These are phyloP conservation scores for Russula dissimulans DNA, from an alignment of 768 basidiomycete species.

Conservation along the genomic window DNA sequence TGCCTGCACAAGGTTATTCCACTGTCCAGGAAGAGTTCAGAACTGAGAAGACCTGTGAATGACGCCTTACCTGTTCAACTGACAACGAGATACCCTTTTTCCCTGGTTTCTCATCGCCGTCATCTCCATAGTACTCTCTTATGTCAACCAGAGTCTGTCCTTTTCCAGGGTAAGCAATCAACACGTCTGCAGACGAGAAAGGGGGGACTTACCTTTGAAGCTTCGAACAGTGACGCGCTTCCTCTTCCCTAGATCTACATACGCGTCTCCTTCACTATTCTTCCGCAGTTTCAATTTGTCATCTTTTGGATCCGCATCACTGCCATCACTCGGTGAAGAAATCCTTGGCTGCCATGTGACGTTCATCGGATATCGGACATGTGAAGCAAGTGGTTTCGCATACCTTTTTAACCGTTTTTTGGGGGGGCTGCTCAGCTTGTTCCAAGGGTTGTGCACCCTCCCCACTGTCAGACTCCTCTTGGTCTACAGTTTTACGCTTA, in stretches of 20 bases:
- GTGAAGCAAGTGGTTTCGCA: neutral
- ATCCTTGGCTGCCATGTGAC: constrained; percentile 4
- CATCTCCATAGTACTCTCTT: constrained; percentile 56
- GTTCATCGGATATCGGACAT: neutral
- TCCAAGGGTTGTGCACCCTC: neutral
- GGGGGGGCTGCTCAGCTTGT: neutral
- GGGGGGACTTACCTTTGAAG: constrained; percentile 34
- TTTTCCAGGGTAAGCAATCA: constrained; percentile 20
- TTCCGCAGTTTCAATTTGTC: neutral
- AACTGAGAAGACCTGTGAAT: neutral
- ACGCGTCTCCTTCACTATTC: constrained; percentile 38
- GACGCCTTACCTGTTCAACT: constrained; percentile 47
- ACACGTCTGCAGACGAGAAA: constrained; percentile 23
- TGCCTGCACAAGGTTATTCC: constrained; percentile 11
- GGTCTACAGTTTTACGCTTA: constrained; percentile 1
- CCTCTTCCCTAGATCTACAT: constrained; percentile 63
- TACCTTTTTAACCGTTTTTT: constrained; percentile 15
- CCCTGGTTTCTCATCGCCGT: constrained; percentile 56
- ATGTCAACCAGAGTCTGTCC: constrained; percentile 57
- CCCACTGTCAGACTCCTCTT: neutral
- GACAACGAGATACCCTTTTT: constrained; percentile 72
- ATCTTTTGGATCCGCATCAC: neutral
- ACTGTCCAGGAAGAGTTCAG: constrained; percentile 31
- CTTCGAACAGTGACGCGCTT: constrained; percentile 49
- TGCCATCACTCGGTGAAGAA: neutral